Evolutionary conservation across 805 yeast species (phyloP).

Genomic region (Starmerella etchellsii): DNA sequence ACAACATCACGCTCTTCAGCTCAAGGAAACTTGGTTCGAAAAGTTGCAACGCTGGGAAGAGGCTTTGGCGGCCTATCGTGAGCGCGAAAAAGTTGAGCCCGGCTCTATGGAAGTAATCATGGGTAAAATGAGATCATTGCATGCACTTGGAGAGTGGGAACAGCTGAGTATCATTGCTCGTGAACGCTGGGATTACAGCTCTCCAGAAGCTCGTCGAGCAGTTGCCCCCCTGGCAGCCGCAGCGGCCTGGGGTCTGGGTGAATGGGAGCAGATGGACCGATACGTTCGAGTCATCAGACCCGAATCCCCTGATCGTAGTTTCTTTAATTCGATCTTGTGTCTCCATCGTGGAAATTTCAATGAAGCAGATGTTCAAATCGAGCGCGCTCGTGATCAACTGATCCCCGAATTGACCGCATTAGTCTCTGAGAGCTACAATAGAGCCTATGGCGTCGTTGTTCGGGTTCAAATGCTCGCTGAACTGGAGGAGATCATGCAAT

Average conservation of each 20-base stretch:
- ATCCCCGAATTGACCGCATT: slow-evolving; percentile 90
- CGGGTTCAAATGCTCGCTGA: slow-evolving; percentile 96
- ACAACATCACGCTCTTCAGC: slow-evolving; percentile 61
- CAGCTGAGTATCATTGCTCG: slow-evolving; percentile 73
- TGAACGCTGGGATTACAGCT: slow-evolving; percentile 67
- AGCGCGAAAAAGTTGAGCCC: slow-evolving; percentile 47
- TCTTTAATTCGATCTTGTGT: slow-evolving; percentile 80
- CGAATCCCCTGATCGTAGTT: slow-evolving; percentile 89
- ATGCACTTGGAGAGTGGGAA: slow-evolving; percentile 99
- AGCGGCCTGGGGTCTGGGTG: slow-evolving; percentile 96
- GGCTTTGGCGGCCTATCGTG: slow-evolving; percentile 80
- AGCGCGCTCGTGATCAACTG: slow-evolving; percentile 72
- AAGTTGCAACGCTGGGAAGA: slow-evolving; percentile 97
- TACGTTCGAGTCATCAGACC: slow-evolving; percentile 80
- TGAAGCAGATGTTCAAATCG: slow-evolving; percentile 66
- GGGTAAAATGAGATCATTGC: slow-evolving; percentile 97
- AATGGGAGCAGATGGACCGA: slow-evolving; percentile 92
- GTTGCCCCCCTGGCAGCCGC: slow-evolving; percentile 98
- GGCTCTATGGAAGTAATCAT: slow-evolving; percentile 70
- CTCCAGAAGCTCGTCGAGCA: slow-evolving; percentile 59
- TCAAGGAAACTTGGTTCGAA: slow-evolving; percentile 96
- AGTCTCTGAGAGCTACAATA: slow-evolving; percentile 87
- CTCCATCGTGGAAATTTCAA: slow-evolving; percentile 76
- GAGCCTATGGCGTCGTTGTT: slow-evolving; percentile 94
- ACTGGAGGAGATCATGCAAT: slow-evolving; percentile 82